Evolutionary conservation across 495 filamentous ascomycete genomes (phyloP).

Genomic region (Penicillium pulvis): DNA sequence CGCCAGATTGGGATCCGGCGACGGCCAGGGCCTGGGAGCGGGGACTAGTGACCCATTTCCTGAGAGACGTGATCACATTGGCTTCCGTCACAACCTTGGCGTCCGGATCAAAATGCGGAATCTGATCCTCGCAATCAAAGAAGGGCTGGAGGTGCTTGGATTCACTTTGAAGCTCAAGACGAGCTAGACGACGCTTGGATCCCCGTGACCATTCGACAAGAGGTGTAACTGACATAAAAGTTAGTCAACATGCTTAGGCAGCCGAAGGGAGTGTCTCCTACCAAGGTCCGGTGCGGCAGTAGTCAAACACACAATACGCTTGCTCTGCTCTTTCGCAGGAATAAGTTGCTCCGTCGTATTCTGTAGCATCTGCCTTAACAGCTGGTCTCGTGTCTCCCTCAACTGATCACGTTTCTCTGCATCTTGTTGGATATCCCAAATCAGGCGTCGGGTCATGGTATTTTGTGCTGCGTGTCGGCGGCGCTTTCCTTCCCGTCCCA

Average conservation of each 20-base stretch:
- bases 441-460: constrained; percentile 41
- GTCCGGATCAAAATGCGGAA: constrained; percentile 36
- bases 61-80: constrained; percentile 36
- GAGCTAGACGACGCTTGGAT: constrained; percentile 43
- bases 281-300: constrained; percentile 39
- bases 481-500: constrained; percentile 39
- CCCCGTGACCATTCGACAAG: constrained; percentile 35
- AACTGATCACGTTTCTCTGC: constrained; percentile 34
- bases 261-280: constrained; percentile 21
- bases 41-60: constrained; percentile 41
- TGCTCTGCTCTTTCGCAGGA: constrained; percentile 31
- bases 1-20: constrained; percentile 34
- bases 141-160: constrained; percentile 46
- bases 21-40: constrained; percentile 44
- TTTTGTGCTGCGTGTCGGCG: constrained; percentile 42
- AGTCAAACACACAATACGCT: constrained; percentile 39
- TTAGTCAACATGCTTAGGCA: constrained; percentile 7
- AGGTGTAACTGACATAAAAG: constrained; percentile 28
- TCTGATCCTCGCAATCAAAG: constrained; percentile 45
- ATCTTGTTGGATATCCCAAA: constrained; percentile 48
- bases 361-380: constrained; percentile 33
- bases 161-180: constrained; percentile 43
- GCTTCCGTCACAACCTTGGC: constrained; percentile 35
- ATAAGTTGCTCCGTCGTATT: constrained; percentile 29
- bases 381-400: constrained; percentile 25